These are phyloP conservation scores for Cephalotrichum gorgonifer DNA, from an alignment of 2,329 filamentous ascomycete species.

Conservation along the genomic window DNA sequence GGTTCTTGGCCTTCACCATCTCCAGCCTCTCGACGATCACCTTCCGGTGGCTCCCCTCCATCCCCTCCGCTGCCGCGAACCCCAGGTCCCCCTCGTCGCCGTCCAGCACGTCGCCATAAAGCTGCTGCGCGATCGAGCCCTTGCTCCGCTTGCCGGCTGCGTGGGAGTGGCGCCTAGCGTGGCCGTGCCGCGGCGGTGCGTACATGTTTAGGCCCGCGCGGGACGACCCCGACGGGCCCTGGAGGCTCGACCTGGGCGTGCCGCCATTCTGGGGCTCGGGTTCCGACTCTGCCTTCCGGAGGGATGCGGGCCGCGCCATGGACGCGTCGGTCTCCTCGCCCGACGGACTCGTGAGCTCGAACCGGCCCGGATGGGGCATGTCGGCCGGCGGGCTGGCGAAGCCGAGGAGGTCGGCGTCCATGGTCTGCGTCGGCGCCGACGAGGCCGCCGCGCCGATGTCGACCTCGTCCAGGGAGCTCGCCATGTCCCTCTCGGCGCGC, in stretches of 20 bases:
- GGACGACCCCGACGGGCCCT: slow-evolving; percentile 24
- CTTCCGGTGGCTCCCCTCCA: slow-evolving; percentile 83
- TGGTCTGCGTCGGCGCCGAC: slow-evolving; percentile 20
- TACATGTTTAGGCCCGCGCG: slow-evolving; percentile 27
- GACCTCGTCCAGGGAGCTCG: slow-evolving; percentile 60
- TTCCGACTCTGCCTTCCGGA: slow-evolving; percentile 4
- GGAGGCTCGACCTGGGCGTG: slow-evolving; percentile 17
- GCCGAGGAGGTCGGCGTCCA: slow-evolving; percentile 59
- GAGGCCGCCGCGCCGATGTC: slow-evolving; percentile 58
- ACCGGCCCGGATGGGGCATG: slow-evolving; percentile 65
- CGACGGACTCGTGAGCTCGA: slow-evolving; percentile 49
- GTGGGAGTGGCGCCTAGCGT: slow-evolving; percentile 39
- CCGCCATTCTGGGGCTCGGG: slow-evolving; percentile 5
- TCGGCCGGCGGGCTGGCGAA: slow-evolving; percentile 51
- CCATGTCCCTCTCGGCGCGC: slow-evolving; percentile 42
- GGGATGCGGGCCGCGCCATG: not conserved
- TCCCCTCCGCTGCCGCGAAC: slow-evolving; percentile 85
- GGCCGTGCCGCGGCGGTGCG: slow-evolving; percentile 28
- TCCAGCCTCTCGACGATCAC: slow-evolving; percentile 96
- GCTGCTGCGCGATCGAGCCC: slow-evolving; percentile 40
- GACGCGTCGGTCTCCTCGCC: slow-evolving; percentile 26
- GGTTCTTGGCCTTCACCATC: slow-evolving; percentile 89
- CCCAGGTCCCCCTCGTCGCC: slow-evolving; percentile 81
- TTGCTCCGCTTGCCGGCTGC: slow-evolving; percentile 36
- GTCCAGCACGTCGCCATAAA: slow-evolving; percentile 41